Base-by-base conservation (phyloP, 2,329 filamentous ascomycete species). In the Verticillium klebahnii region DNA sequence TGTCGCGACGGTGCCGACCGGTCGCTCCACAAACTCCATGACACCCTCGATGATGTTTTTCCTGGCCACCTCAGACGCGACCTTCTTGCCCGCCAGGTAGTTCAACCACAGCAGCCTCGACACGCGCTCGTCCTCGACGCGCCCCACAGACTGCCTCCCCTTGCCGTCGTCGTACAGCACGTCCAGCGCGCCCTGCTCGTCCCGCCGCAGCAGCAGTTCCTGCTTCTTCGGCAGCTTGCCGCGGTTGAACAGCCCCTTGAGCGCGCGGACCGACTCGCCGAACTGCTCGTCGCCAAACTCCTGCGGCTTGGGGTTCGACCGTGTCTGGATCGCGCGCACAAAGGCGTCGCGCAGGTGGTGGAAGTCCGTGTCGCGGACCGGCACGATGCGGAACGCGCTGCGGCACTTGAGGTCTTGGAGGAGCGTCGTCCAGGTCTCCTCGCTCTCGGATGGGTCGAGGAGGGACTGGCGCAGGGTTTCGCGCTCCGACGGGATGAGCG, bases 301-400 rank as follows among this genome's bases (percentile, higher is more conserved):
- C 37, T 78, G 76, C 50, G 83, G 78, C 45, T 83, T 80, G 25
- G 82, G 80, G 65, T 88, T 82, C 2, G 89, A 89, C 37, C 90
- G 86, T 9, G 85, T 89, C 60, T 91, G 90, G 66, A 99, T 89
- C 25, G 91, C 90, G 6, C 93, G 86, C 63, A 97, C 91, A 79
- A 93, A 96, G 1, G 91, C 95, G 72, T 99, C 95, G 50, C 94
- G 86, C 65, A 99, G 76, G 74, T 99, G 95, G 67, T 89, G 87
- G 75, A 97, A 98, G 75, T 98, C 93, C 19, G 95, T 99, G 75
- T 96, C 93, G 40, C 92, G 84, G n/a, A 92, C 93, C 0, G 95
- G 95, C 2, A 94, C 88, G 65, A 99, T 89, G 56, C 94, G 85
- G 77, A 96, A 88, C 0, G 89, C 85, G 31, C 88, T 94, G 60